These are phyloP conservation scores for Beauveria varroae DNA, from an alignment of 2,329 filamentous ascomycete genomes.

Conservation along the genomic window DNA sequence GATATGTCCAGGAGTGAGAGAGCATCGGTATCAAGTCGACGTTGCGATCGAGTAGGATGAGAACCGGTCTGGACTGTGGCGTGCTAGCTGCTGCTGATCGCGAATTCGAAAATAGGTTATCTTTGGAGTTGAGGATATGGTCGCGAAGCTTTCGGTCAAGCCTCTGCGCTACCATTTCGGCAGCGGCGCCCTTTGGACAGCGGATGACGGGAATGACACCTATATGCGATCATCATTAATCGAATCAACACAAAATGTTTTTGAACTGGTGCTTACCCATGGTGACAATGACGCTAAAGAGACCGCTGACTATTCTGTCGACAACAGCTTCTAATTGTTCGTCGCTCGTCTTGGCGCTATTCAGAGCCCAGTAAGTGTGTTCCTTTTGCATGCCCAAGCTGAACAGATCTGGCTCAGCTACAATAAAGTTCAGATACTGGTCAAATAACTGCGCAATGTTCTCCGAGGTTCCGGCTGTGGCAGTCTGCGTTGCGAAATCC, in stretches of 20 bases:
- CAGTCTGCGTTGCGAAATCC: slow-evolving; percentile 87
- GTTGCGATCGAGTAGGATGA: slow-evolving; percentile 91
- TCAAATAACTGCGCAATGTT: slow-evolving; percentile 89
- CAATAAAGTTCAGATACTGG: slow-evolving; percentile 96
- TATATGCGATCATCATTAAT: slow-evolving; percentile 24
- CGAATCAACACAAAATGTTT: background rate
- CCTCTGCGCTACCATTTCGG: slow-evolving; percentile 89
- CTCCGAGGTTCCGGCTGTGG: slow-evolving; percentile 75
- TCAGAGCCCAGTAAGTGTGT: slow-evolving; percentile 90
- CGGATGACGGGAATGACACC: slow-evolving; percentile 91
- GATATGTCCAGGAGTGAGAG: slow-evolving; percentile 81
- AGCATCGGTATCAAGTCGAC: slow-evolving; percentile 96
- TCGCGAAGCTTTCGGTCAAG: slow-evolving; percentile 93
- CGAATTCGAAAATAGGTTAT: slow-evolving; percentile 80
- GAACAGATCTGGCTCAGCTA: slow-evolving; percentile 91
- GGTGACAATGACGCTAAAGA: slow-evolving; percentile 98
- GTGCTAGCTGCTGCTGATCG: slow-evolving; percentile 53
- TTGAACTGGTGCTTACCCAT: slow-evolving; percentile 59
- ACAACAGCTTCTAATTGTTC: slow-evolving; percentile 81
- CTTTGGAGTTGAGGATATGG: slow-evolving; percentile 94
- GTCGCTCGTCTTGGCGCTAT: slow-evolving; percentile 85
- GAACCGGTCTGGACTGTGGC: slow-evolving; percentile 71
- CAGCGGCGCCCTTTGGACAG: slow-evolving; percentile 85
- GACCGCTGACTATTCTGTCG: slow-evolving; percentile 84
- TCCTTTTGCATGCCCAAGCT: slow-evolving; percentile 87